Evolutionary conservation across 1,139 yeast species (phyloP).

Genomic region (Magnusiomyces clavatus): DNA sequence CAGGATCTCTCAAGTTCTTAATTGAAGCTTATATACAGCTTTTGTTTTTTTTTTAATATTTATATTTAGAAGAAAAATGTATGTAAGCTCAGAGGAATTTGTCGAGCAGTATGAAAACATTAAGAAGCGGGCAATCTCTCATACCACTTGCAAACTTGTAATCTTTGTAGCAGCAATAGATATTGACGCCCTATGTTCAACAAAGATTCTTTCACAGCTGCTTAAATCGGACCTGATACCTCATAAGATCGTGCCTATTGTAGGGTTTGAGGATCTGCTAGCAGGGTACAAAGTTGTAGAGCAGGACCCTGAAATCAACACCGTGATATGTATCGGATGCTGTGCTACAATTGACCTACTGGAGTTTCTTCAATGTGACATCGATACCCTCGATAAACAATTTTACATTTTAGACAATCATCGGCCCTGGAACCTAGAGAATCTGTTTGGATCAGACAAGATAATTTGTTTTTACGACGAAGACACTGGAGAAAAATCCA

Average conservation of each 20-base stretch:
- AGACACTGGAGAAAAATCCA: conserved; percentile 36
- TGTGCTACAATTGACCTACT: conserved; percentile 93
- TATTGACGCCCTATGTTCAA: conserved; percentile 87
- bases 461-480: conserved; percentile 89
- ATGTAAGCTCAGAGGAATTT: conserved; percentile 27
- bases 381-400: conserved; percentile 27
- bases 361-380: conserved; percentile 48
- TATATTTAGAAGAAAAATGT: conserved; percentile 19
- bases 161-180: conserved; percentile 85
- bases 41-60: neutral
- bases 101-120: conserved; percentile 26
- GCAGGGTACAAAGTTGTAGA: conserved; percentile 58
- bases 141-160: conserved; percentile 82
- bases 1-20: neutral
- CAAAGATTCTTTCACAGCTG: conserved; percentile 62
- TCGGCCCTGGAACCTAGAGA: conserved; percentile 94
- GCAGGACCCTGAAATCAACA: conserved; percentile 47
- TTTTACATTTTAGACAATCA: conserved; percentile 86
- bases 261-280: conserved; percentile 78
- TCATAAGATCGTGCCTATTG: conserved; percentile 87
- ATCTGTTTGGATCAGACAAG: conserved; percentile 76
- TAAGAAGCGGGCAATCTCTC: conserved; percentile 44
- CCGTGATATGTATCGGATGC: conserved; percentile 79
- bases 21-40: neutral
- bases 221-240: conserved; percentile 78